Base-by-base conservation (phyloP, 331 rosid genomes). In the Quercus tomentella region DNA sequence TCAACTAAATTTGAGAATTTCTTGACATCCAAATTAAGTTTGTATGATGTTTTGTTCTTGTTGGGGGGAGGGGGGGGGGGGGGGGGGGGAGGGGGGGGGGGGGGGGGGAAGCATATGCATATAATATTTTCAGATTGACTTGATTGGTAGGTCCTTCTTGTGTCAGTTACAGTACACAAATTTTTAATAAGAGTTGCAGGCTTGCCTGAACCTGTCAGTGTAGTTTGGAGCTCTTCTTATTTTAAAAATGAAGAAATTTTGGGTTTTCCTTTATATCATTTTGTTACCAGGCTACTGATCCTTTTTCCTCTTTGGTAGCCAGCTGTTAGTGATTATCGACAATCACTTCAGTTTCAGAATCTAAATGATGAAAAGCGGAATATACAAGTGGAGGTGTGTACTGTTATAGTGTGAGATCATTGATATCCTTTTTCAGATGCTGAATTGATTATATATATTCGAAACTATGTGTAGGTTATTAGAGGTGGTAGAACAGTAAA, bases 321-420 rank as follows among this genome's bases (percentile, higher is more conserved):
- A 95, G 99, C 99, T 80, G 84, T 87, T 58, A 95, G 99, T 86
- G 99, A 95, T 84, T 95, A 91, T 78, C 90, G 96, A 54, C 99
- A 95, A 76, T 95, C 99, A 74, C 96, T 93, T 80, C 99, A 93
- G 88, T 95, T 95, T 86, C 91, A 91, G 87, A 93, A 93, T 89
- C 84, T 95, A 82, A 95, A 88, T 78, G 85, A 88, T 30, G 98
- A 95, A 81, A 95, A 95, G 76, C 92, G 91, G 81, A 95, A 95
- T 81, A 95, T 95, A 85, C 94, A 89, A 79, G 67, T 95, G 89
- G 98, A 95, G 96, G 99, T 94, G 83, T 61, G 91, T 76, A 80
- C 58, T 71, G 65, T 79, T 79, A 35, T 72, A 56, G 60, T 8
- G 21, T 76, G 72, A 54, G 58, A 82, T 66, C 41, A 25, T 75